Percentiles rank a stretch among this genome's conserved stretches.
phyloP scores from a whole-genome alignment of 1,284 basidiomycete species.

The Fomes fomentarius region DNA sequence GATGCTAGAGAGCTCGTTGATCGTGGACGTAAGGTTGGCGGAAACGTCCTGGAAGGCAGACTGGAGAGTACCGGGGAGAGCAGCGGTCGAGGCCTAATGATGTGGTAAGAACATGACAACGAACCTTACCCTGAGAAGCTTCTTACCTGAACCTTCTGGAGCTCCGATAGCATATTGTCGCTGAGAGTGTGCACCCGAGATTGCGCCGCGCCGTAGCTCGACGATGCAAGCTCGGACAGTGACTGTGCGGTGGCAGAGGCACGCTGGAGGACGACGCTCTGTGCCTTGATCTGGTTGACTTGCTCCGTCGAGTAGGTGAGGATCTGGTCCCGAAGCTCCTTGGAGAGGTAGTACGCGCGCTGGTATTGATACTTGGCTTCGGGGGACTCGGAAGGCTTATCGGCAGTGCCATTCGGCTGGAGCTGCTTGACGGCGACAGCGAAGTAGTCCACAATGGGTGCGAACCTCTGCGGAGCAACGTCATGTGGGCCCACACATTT shows the following conservation, averaged over 20 bases:
- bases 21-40: constrained; percentile 48
- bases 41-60: constrained; percentile 49
- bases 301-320: constrained; percentile 71
- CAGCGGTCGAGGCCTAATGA: constrained; percentile 47
- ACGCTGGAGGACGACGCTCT: constrained; percentile 69
- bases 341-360: constrained; percentile 67
- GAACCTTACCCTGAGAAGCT: background rate
- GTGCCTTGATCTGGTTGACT: constrained; percentile 69
- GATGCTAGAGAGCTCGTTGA: constrained; percentile 54
- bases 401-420: constrained; percentile 35
- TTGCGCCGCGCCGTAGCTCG: constrained; percentile 54
- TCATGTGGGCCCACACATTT: constrained; percentile 21
- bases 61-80: constrained; percentile 60
- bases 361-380: constrained; percentile 69
- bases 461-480: constrained; percentile 52
- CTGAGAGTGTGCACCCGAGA: constrained; percentile 53
- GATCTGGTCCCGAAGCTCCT: constrained; percentile 62
- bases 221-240: constrained; percentile 59
- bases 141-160: constrained; percentile 60
- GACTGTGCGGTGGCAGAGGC: constrained; percentile 69
- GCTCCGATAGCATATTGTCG: constrained; percentile 63
- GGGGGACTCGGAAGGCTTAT: constrained; percentile 24
- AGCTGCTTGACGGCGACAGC: constrained; percentile 61
- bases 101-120: constrained; percentile 7
- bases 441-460: constrained; percentile 74